Evolutionary conservation across 352 stramenopile genomes (phyloP).

Genomic region (Globisporangium perplexum): DNA sequence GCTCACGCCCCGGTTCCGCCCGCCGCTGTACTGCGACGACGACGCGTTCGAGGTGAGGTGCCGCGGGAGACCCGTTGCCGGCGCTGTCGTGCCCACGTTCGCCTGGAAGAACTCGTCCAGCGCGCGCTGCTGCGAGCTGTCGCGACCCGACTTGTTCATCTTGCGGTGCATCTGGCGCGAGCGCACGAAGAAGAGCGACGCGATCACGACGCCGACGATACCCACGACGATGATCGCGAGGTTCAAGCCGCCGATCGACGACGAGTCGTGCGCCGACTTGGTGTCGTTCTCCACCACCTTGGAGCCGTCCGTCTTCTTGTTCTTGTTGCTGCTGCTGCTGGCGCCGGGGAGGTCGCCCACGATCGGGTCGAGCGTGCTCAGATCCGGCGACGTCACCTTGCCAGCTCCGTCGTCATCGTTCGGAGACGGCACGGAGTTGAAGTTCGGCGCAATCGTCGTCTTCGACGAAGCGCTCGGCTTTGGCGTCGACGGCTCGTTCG

Average conservation of each 20-base stretch:
- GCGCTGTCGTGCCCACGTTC: constrained; percentile 31
- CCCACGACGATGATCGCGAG: constrained; percentile 40
- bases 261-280: constrained; percentile 15
- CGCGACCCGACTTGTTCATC: constrained; percentile 13
- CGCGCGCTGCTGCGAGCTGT: constrained; percentile 33
- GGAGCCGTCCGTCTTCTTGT: constrained; percentile 8
- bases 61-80: not conserved
- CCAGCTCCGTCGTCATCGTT: constrained; percentile 4
- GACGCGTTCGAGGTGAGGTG: constrained; percentile 4
- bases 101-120: constrained; percentile 50
- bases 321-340: constrained; percentile 12
- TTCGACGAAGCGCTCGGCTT: not conserved
- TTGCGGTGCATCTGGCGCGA: constrained; percentile 19
- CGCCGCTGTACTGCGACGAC: constrained; percentile 12
- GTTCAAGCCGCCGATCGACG: constrained; percentile 26
- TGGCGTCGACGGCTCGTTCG: not conserved
- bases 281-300: constrained; percentile 13
- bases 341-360: constrained; percentile 1
- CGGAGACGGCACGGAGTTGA: not conserved
- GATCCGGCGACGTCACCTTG: constrained; percentile 11
- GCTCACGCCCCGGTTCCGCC: constrained; percentile 1
- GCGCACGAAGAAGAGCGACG: constrained; percentile 57
- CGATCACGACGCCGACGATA: constrained; percentile 35
- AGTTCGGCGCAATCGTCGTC: constrained; percentile 2
- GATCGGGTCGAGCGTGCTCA: constrained; percentile 33